Conservation (phyloP, 257 asterid genomes). For the Misopates orontium region DNA sequence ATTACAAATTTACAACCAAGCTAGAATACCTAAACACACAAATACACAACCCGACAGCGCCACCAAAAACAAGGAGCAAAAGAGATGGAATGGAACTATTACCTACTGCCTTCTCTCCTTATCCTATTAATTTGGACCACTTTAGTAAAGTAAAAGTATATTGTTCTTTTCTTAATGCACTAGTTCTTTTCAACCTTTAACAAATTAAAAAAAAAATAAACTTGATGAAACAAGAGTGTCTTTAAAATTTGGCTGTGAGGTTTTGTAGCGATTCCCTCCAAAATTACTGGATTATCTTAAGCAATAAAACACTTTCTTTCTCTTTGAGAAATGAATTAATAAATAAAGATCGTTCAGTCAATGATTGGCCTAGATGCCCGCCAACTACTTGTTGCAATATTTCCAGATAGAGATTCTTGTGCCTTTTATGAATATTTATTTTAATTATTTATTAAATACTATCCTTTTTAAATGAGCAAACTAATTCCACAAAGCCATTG, state of each 20-base stretch:
- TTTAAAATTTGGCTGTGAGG: too few relatives aligned
- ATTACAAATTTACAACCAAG: too few relatives aligned
- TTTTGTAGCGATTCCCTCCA: neutral
- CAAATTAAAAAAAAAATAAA: slow-evolving; percentile 25
- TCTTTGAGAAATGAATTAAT: neutral
- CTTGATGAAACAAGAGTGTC: too few relatives aligned
- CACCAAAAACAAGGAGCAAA: too few relatives aligned
- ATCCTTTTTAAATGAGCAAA: too few relatives aligned
- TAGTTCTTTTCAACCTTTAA: slow-evolving; percentile 25
- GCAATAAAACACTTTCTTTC: slow-evolving; percentile 2
- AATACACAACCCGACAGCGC: too few relatives aligned
- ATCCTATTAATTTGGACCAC: slow-evolving; percentile 22
- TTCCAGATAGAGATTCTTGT: too few relatives aligned
- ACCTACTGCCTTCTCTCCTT: neutral
- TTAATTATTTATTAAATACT: too few relatives aligned
- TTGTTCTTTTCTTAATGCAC: slow-evolving; percentile 21
- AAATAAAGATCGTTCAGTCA: neutral
- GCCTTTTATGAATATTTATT: too few relatives aligned
- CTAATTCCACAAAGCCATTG: too few relatives aligned
- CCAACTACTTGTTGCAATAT: neutral
- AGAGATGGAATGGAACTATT: too few relatives aligned
- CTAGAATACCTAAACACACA: too few relatives aligned
- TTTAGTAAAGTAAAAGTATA: slow-evolving; percentile 31
- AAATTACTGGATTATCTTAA: neutral
- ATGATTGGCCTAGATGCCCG: neutral